phyloP scores from a whole-genome alignment of 345 rosid genomes.

The Zanthoxylum bungeanum region DNA sequence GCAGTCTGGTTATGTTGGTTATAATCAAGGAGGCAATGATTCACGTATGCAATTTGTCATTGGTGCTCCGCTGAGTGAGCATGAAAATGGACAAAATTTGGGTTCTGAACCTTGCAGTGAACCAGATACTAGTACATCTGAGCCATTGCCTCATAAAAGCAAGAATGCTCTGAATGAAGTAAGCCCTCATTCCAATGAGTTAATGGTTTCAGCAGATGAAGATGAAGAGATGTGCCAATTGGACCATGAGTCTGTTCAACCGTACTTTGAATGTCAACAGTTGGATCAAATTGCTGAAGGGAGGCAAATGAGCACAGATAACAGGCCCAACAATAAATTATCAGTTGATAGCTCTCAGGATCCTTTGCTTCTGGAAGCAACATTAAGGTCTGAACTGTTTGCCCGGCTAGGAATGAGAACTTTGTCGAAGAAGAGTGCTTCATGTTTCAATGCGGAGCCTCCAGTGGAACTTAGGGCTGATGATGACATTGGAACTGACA shows the following conservation, averaged over 20 bases:
- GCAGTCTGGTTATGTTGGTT: slow-evolving; percentile 38
- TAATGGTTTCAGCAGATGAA: slow-evolving; percentile 51
- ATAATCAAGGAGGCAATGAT: slow-evolving; percentile 28
- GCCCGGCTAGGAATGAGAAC: slow-evolving; percentile 57
- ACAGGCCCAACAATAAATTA: slow-evolving; percentile 15
- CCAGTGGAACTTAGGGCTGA: slow-evolving; percentile 46
- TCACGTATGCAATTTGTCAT: slow-evolving; percentile 22
- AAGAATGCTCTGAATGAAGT: slow-evolving; percentile 39
- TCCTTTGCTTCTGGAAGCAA: slow-evolving; percentile 72
- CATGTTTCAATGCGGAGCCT: slow-evolving; percentile 35
- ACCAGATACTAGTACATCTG: slow-evolving; percentile 86
- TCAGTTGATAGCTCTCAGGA: slow-evolving; percentile 37
- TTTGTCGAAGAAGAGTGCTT: slow-evolving; percentile 39
- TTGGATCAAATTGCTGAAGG: slow-evolving; percentile 30
- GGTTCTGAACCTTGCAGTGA: slow-evolving; percentile 83
- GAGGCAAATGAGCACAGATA: slow-evolving; percentile 20
- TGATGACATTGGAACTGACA: slow-evolving; percentile 61
- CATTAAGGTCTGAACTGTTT: slow-evolving; percentile 77
- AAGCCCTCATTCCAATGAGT: slow-evolving; percentile 55
- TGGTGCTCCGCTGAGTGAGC: slow-evolving; percentile 27
- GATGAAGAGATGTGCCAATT: slow-evolving; percentile 55
- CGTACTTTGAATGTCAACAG: slow-evolving; percentile 31
- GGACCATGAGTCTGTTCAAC: slow-evolving; percentile 41
- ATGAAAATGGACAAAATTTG: slow-evolving; percentile 45
- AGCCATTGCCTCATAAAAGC: slow-evolving; percentile 53